These are phyloP conservation scores for Crithidia expoeki DNA, from an alignment of 208 protist genomes.

Conservation along the genomic window DNA sequence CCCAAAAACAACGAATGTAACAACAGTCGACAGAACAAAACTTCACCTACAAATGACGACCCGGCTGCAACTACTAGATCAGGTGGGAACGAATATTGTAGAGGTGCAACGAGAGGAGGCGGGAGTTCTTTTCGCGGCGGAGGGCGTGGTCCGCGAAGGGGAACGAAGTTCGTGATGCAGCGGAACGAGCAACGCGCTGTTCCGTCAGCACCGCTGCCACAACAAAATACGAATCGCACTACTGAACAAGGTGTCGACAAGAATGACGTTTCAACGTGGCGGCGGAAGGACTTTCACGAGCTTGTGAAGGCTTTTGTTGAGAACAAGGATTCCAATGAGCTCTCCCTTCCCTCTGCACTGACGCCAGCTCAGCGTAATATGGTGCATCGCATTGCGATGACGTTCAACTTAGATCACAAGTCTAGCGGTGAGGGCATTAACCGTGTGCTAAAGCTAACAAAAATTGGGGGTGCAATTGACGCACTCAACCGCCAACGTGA, in stretches of 20 bases:
- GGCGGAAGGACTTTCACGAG: conserved; percentile 71
- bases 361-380: conserved; percentile 56
- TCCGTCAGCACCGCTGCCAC: background rate
- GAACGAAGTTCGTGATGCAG: background rate
- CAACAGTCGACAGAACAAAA: background rate
- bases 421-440: conserved; percentile 54
- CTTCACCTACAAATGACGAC: background rate
- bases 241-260: conserved; percentile 20
- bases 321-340: conserved; percentile 55
- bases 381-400: conserved; percentile 72
- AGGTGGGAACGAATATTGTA: background rate
- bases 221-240: background rate
- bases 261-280: conserved; percentile 66
- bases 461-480: conserved; percentile 42
- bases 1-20: background rate
- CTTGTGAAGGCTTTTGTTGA: conserved; percentile 81
- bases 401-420: conserved; percentile 74
- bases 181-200: background rate
- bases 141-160: background rate
- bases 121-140: background rate
- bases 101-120: conserved; percentile 2
- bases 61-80: background rate
- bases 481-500: conserved; percentile 40
- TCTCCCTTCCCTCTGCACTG: conserved; percentile 73
- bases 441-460: conserved; percentile 65